These are phyloP conservation scores for Dryas drummondii DNA, from an alignment of 306 rosid species.

Conservation along the genomic window DNA sequence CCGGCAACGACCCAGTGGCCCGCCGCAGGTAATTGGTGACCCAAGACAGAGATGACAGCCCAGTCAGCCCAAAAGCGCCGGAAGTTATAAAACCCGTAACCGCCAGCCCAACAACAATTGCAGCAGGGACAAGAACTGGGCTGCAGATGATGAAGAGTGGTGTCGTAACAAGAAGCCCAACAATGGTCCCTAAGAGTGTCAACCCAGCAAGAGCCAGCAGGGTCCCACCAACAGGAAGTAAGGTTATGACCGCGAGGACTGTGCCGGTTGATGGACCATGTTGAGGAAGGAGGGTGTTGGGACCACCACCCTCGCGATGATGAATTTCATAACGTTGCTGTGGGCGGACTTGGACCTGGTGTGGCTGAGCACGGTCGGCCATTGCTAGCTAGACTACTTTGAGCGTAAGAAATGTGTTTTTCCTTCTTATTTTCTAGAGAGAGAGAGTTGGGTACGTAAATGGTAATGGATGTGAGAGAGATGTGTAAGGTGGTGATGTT, in stretches of 20 bases:
- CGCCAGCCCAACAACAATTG: slow-evolving; percentile 40
- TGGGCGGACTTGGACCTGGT: slow-evolving; percentile 66
- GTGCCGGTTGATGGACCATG: slow-evolving; percentile 39
- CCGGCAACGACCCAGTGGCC: slow-evolving; percentile 36
- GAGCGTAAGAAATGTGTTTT: too few relatives aligned
- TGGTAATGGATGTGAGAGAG: background rate
- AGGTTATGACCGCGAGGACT: slow-evolving; percentile 35
- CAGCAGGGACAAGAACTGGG: slow-evolving; percentile 74
- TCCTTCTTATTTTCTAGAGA: background rate
- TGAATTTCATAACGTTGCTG: slow-evolving; percentile 26
- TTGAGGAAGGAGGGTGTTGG: too few relatives aligned
- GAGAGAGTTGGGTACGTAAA: background rate
- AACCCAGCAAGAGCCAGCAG: slow-evolving; percentile 52
- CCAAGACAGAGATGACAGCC: slow-evolving; percentile 67
- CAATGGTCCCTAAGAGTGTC: slow-evolving; percentile 47
- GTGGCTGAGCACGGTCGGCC: slow-evolving; percentile 66
- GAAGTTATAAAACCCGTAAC: slow-evolving; percentile 51
- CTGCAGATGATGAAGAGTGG: slow-evolving; percentile 76
- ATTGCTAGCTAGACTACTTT: slow-evolving; percentile 12
- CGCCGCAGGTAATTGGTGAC: slow-evolving; percentile 36
- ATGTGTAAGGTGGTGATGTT: slow-evolving; percentile 21
- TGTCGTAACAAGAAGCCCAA: slow-evolving; percentile 43
- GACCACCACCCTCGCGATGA: background rate
- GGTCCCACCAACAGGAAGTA: slow-evolving; percentile 55
- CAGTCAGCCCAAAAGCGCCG: slow-evolving; percentile 58